phyloP scores from a whole-genome alignment of 441 rosid genomes.

The Populus hybrid region DNA sequence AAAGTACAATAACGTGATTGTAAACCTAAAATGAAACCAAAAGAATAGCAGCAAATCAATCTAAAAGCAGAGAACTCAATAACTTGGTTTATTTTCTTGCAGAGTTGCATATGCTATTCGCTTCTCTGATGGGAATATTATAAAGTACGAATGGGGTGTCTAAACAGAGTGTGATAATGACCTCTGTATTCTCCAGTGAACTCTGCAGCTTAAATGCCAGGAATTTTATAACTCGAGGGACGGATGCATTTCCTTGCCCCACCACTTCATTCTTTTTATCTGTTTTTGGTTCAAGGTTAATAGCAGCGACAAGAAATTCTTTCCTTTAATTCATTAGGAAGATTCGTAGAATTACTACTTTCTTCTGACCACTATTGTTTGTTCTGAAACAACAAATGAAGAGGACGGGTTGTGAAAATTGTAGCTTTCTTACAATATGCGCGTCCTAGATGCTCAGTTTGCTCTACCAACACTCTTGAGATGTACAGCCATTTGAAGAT shows the following conservation, averaged over 20 bases:
- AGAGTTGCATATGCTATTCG: too few species aligned
- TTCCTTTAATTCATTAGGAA: conserved; percentile 13
- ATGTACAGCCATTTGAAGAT: not conserved
- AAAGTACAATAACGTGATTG: too few species aligned
- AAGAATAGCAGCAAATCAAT: too few species aligned
- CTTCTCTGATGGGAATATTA: too few species aligned
- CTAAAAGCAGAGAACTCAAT: too few species aligned
- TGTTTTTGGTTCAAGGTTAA: conserved; percentile 2
- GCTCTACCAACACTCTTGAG: conserved; percentile 24
- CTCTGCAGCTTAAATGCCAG: too few species aligned
- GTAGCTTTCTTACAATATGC: conserved; percentile 21
- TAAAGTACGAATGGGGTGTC: too few species aligned
- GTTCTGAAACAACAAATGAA: not conserved
- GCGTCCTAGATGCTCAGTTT: conserved; percentile 36
- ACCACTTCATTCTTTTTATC: conserved; percentile 8
- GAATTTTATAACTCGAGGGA: not conserved
- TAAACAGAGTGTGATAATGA: too few species aligned
- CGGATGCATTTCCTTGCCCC: not conserved
- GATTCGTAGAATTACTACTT: not conserved
- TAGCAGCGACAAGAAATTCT: conserved; percentile 22
- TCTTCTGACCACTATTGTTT: not conserved
- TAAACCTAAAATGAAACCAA: too few species aligned
- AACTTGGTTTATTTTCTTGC: too few species aligned
- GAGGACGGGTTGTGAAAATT: not conserved
- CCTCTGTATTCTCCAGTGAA: too few species aligned